These are phyloP conservation scores for Coleophoma cylindrospora DNA, from an alignment of 2,329 filamentous ascomycete species.

Conservation along the genomic window DNA sequence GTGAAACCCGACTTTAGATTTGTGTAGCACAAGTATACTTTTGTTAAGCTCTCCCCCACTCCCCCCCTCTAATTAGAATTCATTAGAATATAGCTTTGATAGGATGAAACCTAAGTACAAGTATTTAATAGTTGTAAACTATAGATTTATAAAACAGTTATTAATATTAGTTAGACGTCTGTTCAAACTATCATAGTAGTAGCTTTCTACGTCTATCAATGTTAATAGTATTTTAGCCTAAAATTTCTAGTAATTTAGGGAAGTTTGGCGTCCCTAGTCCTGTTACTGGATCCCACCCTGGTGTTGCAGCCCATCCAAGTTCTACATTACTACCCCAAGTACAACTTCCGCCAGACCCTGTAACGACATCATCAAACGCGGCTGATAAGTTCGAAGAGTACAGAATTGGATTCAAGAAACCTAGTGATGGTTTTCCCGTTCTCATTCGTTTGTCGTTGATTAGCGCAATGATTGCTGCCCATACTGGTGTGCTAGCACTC, in stretches of 20 bases:
- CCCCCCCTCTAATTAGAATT: too few species aligned
- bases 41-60: too few species aligned
- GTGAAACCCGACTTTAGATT: too few species aligned
- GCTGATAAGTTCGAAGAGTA: constrained; percentile 31
- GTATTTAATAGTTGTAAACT: too few species aligned
- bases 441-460: constrained; percentile 8
- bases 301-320: constrained; percentile 31
- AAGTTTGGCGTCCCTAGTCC: constrained; percentile 30
- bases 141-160: too few species aligned
- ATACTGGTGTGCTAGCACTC: constrained; percentile 43
- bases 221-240: not conserved
- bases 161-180: too few species aligned
- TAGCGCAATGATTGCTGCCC: constrained; percentile 45
- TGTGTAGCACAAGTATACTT: too few species aligned
- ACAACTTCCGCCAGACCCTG: constrained; percentile 16
- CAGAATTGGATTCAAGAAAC: constrained; percentile 39
- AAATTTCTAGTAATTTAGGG: not conserved
- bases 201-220: too few species aligned
- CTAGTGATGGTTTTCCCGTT: constrained; percentile 5
- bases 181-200: too few species aligned
- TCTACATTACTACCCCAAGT: not conserved
- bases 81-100: too few species aligned
- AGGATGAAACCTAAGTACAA: too few species aligned
- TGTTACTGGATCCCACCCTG: constrained; percentile 39
- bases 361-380: constrained; percentile 33